Percentiles rank a stretch among this genome's conserved stretches.
These are phyloP conservation scores for Cylindrotheca fusiformis DNA, from an alignment of 108 stramenopile genomes.

Conservation along the genomic window DNA sequence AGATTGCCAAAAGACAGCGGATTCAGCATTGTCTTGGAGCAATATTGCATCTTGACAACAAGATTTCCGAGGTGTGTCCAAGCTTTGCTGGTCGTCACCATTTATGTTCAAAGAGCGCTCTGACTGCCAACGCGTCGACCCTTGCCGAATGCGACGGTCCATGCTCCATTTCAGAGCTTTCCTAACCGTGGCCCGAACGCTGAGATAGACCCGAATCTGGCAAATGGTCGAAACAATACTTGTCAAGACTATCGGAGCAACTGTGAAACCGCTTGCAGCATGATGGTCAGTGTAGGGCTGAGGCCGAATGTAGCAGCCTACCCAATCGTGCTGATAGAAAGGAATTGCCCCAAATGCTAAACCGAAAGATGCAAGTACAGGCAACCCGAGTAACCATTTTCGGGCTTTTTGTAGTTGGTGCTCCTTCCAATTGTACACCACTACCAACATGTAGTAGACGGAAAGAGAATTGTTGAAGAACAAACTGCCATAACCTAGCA, in stretches of 20 bases:
- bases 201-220: not conserved
- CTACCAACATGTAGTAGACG: not conserved
- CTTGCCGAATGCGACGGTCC: not conserved
- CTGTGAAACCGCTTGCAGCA: not conserved
- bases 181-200: not conserved
- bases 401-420: not conserved
- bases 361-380: not conserved
- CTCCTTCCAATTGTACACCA: not conserved
- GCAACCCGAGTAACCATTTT: not conserved
- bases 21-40: conserved; percentile 1
- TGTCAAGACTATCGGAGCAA: not conserved
- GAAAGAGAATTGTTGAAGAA: not conserved
- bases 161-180: not conserved
- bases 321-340: not conserved
- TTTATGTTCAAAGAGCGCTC: too few species aligned
- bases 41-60: not conserved
- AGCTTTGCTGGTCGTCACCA: not conserved
- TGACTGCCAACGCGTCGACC: too few species aligned
- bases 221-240: not conserved
- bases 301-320: not conserved
- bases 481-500: not conserved
- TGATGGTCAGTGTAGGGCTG: not conserved
- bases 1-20: conserved; percentile 9
- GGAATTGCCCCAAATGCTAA: not conserved
- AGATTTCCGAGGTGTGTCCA: not conserved